Percentiles rank a stretch among this genome's conserved stretches.
Evolutionary conservation across 2,329 filamentous ascomycete species (phyloP).

Genomic region (Pseudovirgaria hyperparasitica): DNA sequence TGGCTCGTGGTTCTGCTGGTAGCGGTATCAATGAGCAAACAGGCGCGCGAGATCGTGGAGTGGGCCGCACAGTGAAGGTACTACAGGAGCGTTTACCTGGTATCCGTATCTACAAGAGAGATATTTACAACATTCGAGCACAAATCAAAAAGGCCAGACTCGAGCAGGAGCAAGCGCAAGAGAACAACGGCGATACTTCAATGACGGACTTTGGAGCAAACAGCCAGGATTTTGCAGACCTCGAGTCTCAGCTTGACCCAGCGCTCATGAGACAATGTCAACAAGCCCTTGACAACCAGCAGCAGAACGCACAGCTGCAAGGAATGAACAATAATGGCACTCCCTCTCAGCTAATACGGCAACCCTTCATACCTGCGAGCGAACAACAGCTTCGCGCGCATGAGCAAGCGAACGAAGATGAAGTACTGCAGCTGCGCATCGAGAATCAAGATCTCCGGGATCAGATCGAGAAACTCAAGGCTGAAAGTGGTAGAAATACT

Average conservation of each 20-base stretch:
- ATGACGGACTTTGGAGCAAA: background rate
- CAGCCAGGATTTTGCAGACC: background rate
- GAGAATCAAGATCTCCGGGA: conserved; percentile 2
- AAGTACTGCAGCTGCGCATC: conserved; percentile 7
- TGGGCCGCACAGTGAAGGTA: conserved; percentile 18
- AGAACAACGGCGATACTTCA: conserved; percentile 10
- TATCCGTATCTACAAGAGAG: conserved; percentile 22
- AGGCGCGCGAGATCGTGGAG: conserved; percentile 14
- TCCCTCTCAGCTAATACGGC: background rate
- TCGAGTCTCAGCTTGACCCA: background rate
- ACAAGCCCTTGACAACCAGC: conserved; percentile 4
- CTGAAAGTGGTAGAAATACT: no score
- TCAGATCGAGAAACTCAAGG: conserved; percentile 3
- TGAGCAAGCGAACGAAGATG: conserved; percentile 10
- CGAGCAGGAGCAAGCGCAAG: conserved; percentile 12
- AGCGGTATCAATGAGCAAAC: conserved; percentile 9
- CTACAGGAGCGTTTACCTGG: conserved; percentile 16
- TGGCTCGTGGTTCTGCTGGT: conserved; percentile 13
- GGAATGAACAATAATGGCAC: no score
- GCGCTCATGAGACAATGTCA: conserved; percentile 1
- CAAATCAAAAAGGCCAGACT: conserved; percentile 20
- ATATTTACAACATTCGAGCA: conserved; percentile 22
- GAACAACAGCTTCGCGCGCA: conserved; percentile 12
- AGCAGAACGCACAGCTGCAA: conserved; percentile 2
- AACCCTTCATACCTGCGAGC: conserved; percentile 6